Evolutionary conservation across 805 yeast species (phyloP).

Genomic region (Cyberlindnera americana): DNA sequence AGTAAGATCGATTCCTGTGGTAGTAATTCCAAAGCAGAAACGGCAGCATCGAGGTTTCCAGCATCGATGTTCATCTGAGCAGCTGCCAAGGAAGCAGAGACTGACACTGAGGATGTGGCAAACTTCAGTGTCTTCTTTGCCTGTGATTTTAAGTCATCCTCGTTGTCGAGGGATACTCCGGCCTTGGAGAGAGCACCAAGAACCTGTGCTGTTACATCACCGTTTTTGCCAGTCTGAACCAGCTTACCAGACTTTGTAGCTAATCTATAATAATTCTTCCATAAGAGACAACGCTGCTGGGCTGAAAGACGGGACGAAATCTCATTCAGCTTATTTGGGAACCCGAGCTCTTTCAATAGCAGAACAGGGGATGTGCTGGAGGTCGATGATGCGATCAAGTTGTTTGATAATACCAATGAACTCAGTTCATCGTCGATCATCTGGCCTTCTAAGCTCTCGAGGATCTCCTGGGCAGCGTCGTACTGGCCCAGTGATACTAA

Average conservation of each 20-base stretch:
- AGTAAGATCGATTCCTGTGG: slow-evolving; percentile 15
- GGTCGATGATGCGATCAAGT: slow-evolving; percentile 22
- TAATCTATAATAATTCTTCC: slow-evolving; percentile 23
- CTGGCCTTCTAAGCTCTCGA: slow-evolving; percentile 30
- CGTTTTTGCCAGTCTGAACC: slow-evolving; percentile 8
- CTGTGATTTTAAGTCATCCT: slow-evolving; percentile 18
- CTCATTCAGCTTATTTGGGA: slow-evolving; percentile 22
- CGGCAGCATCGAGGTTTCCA: slow-evolving; percentile 34
- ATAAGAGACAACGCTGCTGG: slow-evolving; percentile 18
- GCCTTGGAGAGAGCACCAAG: slow-evolving; percentile 16
- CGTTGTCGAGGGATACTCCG: slow-evolving; percentile 14
- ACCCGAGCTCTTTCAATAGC: slow-evolving; percentile 32
- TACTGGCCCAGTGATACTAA: slow-evolving; percentile 39
- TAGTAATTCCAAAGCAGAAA: slow-evolving; percentile 34
- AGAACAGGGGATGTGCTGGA: slow-evolving; percentile 19
- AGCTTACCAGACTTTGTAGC: slow-evolving; percentile 20
- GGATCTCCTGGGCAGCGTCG: slow-evolving; percentile 34
- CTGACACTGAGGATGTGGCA: slow-evolving; percentile 29
- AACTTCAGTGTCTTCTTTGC: slow-evolving; percentile 33
- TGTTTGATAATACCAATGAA: slow-evolving; percentile 30
- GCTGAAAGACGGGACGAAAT: slow-evolving; percentile 23
- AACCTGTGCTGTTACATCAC: slow-evolving; percentile 17
- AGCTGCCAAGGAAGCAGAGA: slow-evolving; percentile 33
- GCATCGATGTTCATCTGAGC: slow-evolving; percentile 32
- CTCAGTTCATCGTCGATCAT: slow-evolving; percentile 27